phyloP scores from a whole-genome alignment of 805 yeast genomes.

The Candida jianshihensis region DNA sequence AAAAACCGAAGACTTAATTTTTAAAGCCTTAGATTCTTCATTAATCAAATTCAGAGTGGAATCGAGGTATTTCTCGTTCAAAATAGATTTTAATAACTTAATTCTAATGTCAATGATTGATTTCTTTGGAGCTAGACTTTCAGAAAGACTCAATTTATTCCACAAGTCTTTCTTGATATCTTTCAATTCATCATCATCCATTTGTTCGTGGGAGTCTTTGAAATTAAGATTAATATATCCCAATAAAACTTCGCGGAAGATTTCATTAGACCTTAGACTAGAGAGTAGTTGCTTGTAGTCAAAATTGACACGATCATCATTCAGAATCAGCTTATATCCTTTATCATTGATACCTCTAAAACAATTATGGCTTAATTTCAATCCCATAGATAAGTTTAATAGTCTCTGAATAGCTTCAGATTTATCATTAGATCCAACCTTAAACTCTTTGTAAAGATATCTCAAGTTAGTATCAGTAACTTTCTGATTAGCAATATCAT shows the following conservation, averaged over 20 bases:
- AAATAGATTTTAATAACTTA: constrained; percentile 22
- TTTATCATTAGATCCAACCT: constrained; percentile 5
- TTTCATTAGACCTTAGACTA: constrained; percentile 24
- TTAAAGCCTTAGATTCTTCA: constrained; percentile 7
- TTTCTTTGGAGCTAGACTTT: constrained; percentile 19
- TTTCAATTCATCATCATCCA: constrained; percentile 17
- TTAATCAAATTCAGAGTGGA: constrained; percentile 12
- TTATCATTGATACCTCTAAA: constrained; percentile 18
- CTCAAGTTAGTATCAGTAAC: constrained; percentile 17
- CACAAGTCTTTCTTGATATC: constrained; percentile 21
- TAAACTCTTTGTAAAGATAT: constrained; percentile 20
- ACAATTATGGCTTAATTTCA: constrained; percentile 16
- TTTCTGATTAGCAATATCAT: constrained; percentile 18
- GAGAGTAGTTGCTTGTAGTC: constrained; percentile 19
- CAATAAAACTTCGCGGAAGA: constrained; percentile 21
- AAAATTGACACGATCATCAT: constrained; percentile 16
- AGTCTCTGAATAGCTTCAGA: constrained; percentile 22
- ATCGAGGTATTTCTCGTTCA: constrained; percentile 22
- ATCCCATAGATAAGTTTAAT: constrained; percentile 13
- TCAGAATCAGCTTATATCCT: constrained; percentile 18
- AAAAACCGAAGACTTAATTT: background rate
- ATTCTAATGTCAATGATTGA: constrained; percentile 23
- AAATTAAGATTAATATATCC: constrained; percentile 21
- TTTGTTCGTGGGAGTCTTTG: constrained; percentile 9
- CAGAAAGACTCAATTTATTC: constrained; percentile 18